A percentile compares a stretch with the other conserved stretches of the same genome.
phyloP scores from a whole-genome alignment of 2,329 filamentous ascomycete genomes.

The Cryphonectria radicalis region DNA sequence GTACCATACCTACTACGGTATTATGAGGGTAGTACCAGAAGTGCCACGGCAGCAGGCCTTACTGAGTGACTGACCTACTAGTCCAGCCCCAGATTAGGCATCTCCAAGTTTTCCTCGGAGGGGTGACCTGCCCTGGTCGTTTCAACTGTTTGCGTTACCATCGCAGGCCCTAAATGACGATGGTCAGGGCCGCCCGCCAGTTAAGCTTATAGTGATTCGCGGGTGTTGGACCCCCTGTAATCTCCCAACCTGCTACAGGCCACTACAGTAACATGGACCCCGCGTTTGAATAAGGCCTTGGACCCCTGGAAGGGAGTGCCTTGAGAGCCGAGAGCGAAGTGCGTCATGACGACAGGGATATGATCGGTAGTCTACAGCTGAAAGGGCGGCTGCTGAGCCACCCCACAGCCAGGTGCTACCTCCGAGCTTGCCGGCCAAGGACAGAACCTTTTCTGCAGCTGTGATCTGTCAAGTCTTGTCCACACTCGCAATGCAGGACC shows the following conservation, averaged over 20 bases:
- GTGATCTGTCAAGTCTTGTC: neutral
- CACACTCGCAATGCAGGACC: neutral
- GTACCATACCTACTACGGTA: too few species aligned
- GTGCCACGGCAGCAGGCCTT: neutral
- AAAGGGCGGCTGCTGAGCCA: neutral
- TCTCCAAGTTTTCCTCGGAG: neutral
- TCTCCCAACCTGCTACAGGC: neutral
- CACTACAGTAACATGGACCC: neutral
- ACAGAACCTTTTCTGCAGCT: neutral
- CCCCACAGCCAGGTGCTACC: neutral
- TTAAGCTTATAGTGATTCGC: conserved; percentile 7
- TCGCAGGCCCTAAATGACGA: conserved; percentile 4
- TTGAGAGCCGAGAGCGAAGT: neutral
- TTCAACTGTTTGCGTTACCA: conserved; percentile 6
- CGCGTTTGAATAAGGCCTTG: neutral
- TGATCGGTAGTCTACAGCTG: neutral
- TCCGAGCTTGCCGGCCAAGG: neutral
- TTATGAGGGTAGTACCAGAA: neutral
- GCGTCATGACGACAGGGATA: conserved; percentile 3
- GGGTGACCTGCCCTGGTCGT: neutral
- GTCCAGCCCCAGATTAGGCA: neutral
- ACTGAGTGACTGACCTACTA: neutral
- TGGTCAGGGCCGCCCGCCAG: neutral
- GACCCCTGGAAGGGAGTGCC: neutral
- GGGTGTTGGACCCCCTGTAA: neutral